A percentile compares a stretch with the other conserved stretches of the same genome.
Evolutionary conservation across 352 stramenopile genomes (phyloP).

Genomic region (Phytopythium cucurbitacearum): DNA sequence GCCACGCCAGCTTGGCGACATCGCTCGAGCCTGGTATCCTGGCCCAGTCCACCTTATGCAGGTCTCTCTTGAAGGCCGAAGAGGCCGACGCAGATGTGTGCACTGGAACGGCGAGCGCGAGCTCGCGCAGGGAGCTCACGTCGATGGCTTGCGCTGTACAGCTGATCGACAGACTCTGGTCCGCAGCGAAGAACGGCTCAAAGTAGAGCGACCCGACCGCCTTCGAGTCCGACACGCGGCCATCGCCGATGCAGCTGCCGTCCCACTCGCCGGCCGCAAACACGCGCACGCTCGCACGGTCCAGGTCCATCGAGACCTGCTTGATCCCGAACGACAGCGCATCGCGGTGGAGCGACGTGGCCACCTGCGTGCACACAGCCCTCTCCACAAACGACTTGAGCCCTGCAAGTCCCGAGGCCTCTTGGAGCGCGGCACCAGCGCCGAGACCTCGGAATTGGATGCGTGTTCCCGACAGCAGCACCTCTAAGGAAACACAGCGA

Average conservation of each 20-base stretch:
- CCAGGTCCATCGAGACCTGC: constrained; percentile 71
- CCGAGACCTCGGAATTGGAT: constrained; percentile 27
- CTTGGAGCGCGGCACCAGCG: constrained; percentile 44
- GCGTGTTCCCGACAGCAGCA: constrained; percentile 70
- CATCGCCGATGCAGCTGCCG: constrained; percentile 81
- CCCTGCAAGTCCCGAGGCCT: constrained; percentile 55
- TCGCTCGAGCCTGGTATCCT: constrained; percentile 78
- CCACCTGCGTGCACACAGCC: constrained; percentile 73
- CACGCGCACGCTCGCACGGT: constrained; percentile 68
- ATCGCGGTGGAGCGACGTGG: constrained; percentile 61
- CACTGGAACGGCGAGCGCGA: constrained; percentile 49
- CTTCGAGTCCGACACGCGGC: constrained; percentile 71
- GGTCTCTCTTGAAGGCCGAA: constrained; percentile 30
- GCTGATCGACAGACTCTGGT: constrained; percentile 56
- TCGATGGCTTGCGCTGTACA: constrained; percentile 72
- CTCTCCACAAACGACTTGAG: constrained; percentile 70
- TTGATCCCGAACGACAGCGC: constrained; percentile 71
- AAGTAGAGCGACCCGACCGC: constrained; percentile 66
- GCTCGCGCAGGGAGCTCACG: constrained; percentile 23
- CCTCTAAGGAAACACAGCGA: constrained; percentile 26
- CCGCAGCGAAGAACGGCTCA: constrained; percentile 57
- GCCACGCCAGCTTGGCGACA: constrained; percentile 61
- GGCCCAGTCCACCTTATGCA: constrained; percentile 71
- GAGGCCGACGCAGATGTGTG: constrained; percentile 28
- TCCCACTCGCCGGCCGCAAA: constrained; percentile 78